Conservation (phyloP, 768 basidiomycete genomes). For the Rhizopogon roseolus region DNA sequence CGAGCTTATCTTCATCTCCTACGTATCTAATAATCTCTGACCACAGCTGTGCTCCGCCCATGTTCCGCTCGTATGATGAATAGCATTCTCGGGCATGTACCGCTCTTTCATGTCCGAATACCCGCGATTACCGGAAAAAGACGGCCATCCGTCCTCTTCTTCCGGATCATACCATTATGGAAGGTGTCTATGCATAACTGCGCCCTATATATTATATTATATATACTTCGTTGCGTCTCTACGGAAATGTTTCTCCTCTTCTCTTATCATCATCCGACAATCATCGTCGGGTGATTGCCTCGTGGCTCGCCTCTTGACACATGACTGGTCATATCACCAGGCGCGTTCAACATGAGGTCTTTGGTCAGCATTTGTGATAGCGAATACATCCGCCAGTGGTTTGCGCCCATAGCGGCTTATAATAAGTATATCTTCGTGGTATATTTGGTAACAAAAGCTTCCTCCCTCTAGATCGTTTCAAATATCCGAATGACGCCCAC, state of each 20-base stretch:
- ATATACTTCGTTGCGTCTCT: conserved; percentile 7
- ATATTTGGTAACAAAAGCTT: conserved; percentile 19
- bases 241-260: conserved; percentile 2
- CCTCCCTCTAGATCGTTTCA: conserved; percentile 14
- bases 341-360: conserved; percentile 30
- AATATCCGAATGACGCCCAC: conserved; percentile 25
- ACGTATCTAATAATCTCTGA: neutral
- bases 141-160: conserved; percentile 15
- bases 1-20: conserved; percentile 10
- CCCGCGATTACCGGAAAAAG: conserved; percentile 24
- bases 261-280: conserved; percentile 4
- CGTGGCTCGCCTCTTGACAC: conserved; percentile 20
- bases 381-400: conserved; percentile 15
- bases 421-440: conserved; percentile 21
- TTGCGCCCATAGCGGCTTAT: conserved; percentile 16
- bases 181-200: neutral
- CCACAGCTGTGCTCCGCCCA: conserved; percentile 14
- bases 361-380: conserved; percentile 19
- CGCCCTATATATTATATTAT: neutral
- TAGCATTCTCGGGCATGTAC: conserved; percentile 8
- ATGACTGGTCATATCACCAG: conserved; percentile 25
- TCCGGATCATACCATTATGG: conserved; percentile 24
- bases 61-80: conserved; percentile 12
- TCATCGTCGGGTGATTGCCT: conserved; percentile 15
- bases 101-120: conserved; percentile 27